Percentiles rank a stretch among this genome's conserved stretches.
These are phyloP conservation scores for Hagleromyces aurorensis DNA, from an alignment of 805 yeast species.

Conservation along the genomic window DNA sequence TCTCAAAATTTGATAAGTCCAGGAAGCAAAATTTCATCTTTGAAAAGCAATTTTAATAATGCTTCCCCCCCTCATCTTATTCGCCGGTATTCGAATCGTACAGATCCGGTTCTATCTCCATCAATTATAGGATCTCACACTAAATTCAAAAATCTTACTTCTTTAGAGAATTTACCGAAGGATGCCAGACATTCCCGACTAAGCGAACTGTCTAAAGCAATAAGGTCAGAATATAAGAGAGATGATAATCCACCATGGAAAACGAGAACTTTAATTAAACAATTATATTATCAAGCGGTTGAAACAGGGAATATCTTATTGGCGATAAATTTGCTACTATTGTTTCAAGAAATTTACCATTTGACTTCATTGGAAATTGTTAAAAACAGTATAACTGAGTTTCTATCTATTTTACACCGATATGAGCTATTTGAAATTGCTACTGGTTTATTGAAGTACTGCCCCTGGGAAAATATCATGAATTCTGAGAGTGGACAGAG, in stretches of 20 bases:
- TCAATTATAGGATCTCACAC: conserved; percentile 5
- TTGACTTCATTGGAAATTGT: conserved; percentile 22
- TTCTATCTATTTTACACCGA: conserved; percentile 24
- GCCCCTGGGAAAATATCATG: conserved; percentile 28
- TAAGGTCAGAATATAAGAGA: not conserved
- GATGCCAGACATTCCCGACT: conserved; percentile 1
- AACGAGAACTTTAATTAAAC: conserved; percentile 21
- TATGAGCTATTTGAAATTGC: conserved; percentile 31
- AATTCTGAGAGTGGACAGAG: conserved; percentile 27
- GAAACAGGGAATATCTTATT: conserved; percentile 27
- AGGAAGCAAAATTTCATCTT: conserved; percentile 14
- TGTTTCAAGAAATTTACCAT: conserved; percentile 27
- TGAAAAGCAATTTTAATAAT: conserved; percentile 7
- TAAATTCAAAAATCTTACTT: conserved; percentile 1
- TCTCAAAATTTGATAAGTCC: conserved; percentile 17
- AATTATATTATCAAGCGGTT: conserved; percentile 26
- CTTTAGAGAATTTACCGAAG: conserved; percentile 4
- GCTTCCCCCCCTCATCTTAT: no score
- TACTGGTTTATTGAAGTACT: conserved; percentile 27
- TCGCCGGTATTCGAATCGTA: no score
- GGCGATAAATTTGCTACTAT: conserved; percentile 21
- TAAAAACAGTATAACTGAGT: conserved; percentile 26
- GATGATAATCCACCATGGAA: conserved; percentile 26
- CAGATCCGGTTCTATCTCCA: conserved; percentile 1
- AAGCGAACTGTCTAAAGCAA: not conserved